Evolutionary conservation across 2,329 filamentous ascomycete genomes (phyloP).

Genomic region (Colletotrichum sp.): DNA sequence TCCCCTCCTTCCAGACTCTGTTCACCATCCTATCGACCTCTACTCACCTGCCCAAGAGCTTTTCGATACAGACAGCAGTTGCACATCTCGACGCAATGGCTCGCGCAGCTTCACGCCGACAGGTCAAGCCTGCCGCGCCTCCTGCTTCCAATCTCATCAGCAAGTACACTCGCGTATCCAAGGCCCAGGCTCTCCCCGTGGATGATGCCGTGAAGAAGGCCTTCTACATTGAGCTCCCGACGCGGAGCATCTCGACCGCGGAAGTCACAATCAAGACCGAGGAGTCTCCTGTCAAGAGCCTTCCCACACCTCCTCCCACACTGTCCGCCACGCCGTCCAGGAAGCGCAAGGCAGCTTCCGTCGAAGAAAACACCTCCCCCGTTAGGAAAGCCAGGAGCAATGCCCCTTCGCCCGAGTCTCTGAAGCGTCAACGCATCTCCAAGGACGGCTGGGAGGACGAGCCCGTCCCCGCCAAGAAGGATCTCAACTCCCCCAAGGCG

Average conservation of each 20-base stretch:
- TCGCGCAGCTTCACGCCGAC: conserved; percentile 18
- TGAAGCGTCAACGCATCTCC: conserved; percentile 20
- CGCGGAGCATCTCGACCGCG: not conserved
- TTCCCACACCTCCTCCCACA: not conserved
- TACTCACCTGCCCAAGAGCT: not conserved
- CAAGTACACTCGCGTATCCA: conserved; percentile 23
- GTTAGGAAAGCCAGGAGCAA: not conserved
- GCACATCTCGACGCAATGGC: conserved; percentile 19
- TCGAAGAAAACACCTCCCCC: conserved; percentile 8
- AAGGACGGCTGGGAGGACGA: conserved; percentile 11
- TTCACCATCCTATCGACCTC: not conserved
- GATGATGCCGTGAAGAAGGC: conserved; percentile 16
- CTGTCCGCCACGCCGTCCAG: not conserved
- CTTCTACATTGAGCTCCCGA: conserved; percentile 14
- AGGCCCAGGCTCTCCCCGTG: not conserved
- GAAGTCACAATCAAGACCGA: conserved; percentile 8
- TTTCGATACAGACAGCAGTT: not conserved
- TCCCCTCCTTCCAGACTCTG: not conserved
- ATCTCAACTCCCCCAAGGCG: not conserved
- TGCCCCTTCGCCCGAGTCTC: not conserved
- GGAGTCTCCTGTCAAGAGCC: not conserved
- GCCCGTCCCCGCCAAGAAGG: conserved; percentile 15
- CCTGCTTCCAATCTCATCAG: conserved; percentile 14
- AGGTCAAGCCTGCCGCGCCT: conserved; percentile 15
- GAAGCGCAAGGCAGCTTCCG: conserved; percentile 15